Base-by-base conservation (phyloP, 805 yeast genomes). In the Candida pini region DNA sequence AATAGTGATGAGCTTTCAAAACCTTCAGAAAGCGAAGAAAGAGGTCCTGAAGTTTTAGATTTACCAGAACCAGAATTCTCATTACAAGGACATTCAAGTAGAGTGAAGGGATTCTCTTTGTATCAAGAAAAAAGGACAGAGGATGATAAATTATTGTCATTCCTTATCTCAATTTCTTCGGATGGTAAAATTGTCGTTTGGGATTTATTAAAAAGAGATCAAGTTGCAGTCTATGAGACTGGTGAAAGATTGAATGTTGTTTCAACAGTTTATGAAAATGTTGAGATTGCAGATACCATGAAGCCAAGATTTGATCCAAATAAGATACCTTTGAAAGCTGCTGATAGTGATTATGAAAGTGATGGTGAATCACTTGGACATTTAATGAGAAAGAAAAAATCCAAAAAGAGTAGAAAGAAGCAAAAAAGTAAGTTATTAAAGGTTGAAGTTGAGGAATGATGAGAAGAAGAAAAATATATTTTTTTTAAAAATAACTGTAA, bases 151-250 rank as follows among this genome's bases (percentile, higher is more conserved):
- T 12, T 32, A 1, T 32, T 40, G 9, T 45, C 51, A 10, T 82
- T 71, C 51, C 58, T 92, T 51, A 71, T 85, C 0, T 81, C 95
- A 2, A 85, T 88, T 9, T 85, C 96, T 1, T 85, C 97, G 0
- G 97, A 90, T 58, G 97, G 97, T 18, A 83, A 76, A 50, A 81
- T 90, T 34, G 95, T 92, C 6, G 83, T 90, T 3, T 90, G 97
- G 96, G 82, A 89, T 54, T 62, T 81, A 53, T 54, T 62, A 1
- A 50, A 64, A 2, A 69, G 71, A 48, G 94, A 85, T 49, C 95
- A 88, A 57, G 72, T 88, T 17, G 97, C 96, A 0, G 92, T 87
- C 3, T 90, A 88, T 56, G 86, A 81, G 44, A 73, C 90, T 15
- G 95, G 94, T 9, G 97, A 92, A 61, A 71, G 98, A 51, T 70